Evolutionary conservation across 495 filamentous ascomycete species (phyloP), one percentile per base, ranked within the genome.

Genomic region (Podospora pseudoanserina): DNA sequence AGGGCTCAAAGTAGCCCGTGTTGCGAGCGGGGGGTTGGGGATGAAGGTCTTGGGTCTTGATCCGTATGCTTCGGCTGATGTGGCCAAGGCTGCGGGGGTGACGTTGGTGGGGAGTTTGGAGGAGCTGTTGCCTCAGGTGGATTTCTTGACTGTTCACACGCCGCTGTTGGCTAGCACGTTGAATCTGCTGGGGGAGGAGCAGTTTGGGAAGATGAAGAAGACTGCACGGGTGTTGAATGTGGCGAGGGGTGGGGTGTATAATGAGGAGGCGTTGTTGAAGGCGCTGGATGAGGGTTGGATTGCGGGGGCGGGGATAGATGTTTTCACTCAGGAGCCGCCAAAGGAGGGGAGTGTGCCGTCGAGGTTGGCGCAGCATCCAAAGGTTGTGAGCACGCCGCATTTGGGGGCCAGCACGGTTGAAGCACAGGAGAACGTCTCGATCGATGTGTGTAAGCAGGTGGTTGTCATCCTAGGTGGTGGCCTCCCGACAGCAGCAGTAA

Each of bases 391-490:
- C 5, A 92, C 90, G 53, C 90, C 90, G 11, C 90, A 92, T 78
- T 83, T 92, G 0, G 90, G 90, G 5, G 90, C 90, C 9, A 88
- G 85, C 15, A 92, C 89, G 2, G 82, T 89, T n/a, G 90, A 92
- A 80, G 90, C 90, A 0, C 89, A 91, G 77, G 89, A 92, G 75
- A 91, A 90, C 71, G 89, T 92, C 16, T 87, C 85, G 27, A 81
- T 91, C 54, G 90, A 92, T 73, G 89, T 92, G 27, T 92, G 90
- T 76, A 84, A 84, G 66, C 89, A 92, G 77, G 88, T 92, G n/a
- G 77, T 89, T 6, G 80, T 85, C 60, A 90, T 92, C 64, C 72
- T 92, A 27, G 78, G 80, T 13, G 90, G 89, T 11, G 85, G 86
- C 2, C 79, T 91, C 16, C 89, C 90, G 0, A 89, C 88, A 13